Evolutionary conservation across 352 stramenopile genomes (phyloP), one percentile per base, ranked within the genome.

Genomic region (Pythium brachiatum): DNA sequence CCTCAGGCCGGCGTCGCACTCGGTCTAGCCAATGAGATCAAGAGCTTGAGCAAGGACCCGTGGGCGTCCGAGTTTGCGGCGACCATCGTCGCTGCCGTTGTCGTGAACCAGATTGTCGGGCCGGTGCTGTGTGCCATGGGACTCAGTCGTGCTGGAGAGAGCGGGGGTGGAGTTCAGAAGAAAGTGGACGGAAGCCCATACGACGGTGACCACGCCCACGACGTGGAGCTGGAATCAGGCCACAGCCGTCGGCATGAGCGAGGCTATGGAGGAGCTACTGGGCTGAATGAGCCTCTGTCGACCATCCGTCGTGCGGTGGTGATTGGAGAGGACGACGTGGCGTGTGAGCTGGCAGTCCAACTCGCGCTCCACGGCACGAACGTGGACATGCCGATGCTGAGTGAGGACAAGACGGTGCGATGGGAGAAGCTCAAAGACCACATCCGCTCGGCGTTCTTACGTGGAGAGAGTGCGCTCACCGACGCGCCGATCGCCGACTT

Each of bases 41-140:
- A 80, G 48, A 62, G 59, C 2, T 41, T 90, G 26, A 88, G 74
- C 20, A 55, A 61, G 0, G 79, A 87, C 5, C 54, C 71, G 2
- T 90, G 81, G 81, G 81, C 77, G 1, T 64, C 63, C 12, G 74
- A 89, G 36, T 90, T 88, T 29, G 60, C 81, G 11, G 70, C 77
- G 5, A 90, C 81, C 0, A 90, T 90, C 53, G 70, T 90, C 8
- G 72, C 79, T 2, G 81, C 81, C 12, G 72, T 90, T 38, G 79
- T 90, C 48, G 70, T 90, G 31, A 89, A 88, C 64, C 81, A 90
- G 58, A 86, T 90, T 43, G 73, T 90, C 36, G 81, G 79, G 2
- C 81, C 81, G 0, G 80, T 89, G 38, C 43, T 89, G 0, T 90
- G 81, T 62, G 63, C 81, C 2, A 68, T 89, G 3, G 81, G 81